Evolutionary conservation across 2,329 filamentous ascomycete genomes (phyloP).

Genomic region (Lojkania enalia): DNA sequence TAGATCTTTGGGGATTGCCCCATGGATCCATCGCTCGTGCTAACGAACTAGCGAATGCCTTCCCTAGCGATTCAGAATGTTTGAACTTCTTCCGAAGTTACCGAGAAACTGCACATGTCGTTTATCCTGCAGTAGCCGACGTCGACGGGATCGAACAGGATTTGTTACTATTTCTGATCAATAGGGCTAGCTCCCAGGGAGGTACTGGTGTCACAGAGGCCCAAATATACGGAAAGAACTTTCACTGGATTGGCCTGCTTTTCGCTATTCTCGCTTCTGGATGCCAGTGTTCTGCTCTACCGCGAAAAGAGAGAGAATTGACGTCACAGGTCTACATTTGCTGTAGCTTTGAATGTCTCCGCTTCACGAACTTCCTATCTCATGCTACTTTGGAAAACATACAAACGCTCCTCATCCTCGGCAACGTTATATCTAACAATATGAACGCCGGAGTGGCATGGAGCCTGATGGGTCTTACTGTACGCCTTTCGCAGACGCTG

Average conservation of each 20-base stretch:
- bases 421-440: slow-evolving; percentile 64
- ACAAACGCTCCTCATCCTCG: slow-evolving; percentile 64
- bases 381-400: slow-evolving; percentile 64
- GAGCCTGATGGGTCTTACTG: slow-evolving; percentile 61
- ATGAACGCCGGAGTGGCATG: slow-evolving; percentile 68
- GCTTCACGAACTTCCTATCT: slow-evolving; percentile 66
- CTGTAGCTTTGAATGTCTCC: slow-evolving; percentile 66
- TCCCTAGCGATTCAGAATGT: slow-evolving; percentile 62
- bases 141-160: slow-evolving; percentile 58
- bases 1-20: slow-evolving; percentile 64
- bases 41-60: slow-evolving; percentile 60
- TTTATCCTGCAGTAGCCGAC: slow-evolving; percentile 64
- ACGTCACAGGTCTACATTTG: slow-evolving; percentile 68
- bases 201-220: slow-evolving; percentile 54
- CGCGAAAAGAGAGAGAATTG: slow-evolving; percentile 62
- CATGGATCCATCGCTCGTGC: slow-evolving; percentile 62
- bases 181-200: slow-evolving; percentile 51
- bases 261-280: slow-evolving; percentile 67
- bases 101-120: slow-evolving; percentile 60
- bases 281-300: slow-evolving; percentile 62
- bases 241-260: slow-evolving; percentile 62
- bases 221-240: slow-evolving; percentile 59
- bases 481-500: slow-evolving; percentile 63
- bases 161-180: slow-evolving; percentile 57
- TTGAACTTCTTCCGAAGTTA: slow-evolving; percentile 62